Percentiles rank a stretch among this genome's conserved stretches.
Evolutionary conservation across 495 filamentous ascomycete genomes (phyloP).

Genomic region (Podospora australis): DNA sequence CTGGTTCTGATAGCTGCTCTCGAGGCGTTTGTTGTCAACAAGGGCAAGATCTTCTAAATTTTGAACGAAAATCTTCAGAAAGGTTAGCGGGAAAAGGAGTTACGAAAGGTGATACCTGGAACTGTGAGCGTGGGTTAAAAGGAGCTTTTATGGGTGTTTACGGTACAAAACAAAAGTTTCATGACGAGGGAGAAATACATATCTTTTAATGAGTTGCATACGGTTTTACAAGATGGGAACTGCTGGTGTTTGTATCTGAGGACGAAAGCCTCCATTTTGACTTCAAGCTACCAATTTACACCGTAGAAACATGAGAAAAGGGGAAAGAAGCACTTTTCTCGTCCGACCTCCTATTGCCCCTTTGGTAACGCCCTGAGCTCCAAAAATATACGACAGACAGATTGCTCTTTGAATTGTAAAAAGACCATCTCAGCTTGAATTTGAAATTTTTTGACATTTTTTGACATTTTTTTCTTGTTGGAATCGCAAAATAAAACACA

Average conservation of each 20-base stretch:
- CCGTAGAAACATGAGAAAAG: too few species aligned
- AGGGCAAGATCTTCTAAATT: conserved; percentile 53
- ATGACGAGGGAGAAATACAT: background rate
- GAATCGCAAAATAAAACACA: background rate
- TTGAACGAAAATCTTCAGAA: background rate
- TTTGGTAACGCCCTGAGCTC: too few species aligned
- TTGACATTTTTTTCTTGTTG: background rate
- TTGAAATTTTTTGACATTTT: background rate
- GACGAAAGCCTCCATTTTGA: background rate
- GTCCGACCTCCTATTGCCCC: too few species aligned
- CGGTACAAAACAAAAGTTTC: conserved; percentile 7
- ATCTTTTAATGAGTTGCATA: too few species aligned
- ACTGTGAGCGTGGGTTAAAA: background rate
- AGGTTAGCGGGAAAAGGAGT: too few species aligned
- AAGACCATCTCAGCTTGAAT: background rate
- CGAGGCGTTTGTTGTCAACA: conserved; percentile 87
- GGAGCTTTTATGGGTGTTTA: conserved; percentile 7
- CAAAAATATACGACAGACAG: background rate
- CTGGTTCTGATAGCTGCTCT: conserved; percentile 50
- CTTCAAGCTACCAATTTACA: too few species aligned
- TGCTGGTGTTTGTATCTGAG: background rate
- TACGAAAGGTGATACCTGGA: background rate
- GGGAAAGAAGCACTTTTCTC: too few species aligned
- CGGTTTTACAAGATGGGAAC: conserved; percentile 4
- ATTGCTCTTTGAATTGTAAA: background rate